These are phyloP conservation scores for Pyrenochaeta sp. DNA, from an alignment of 2,329 filamentous ascomycete species.

Conservation along the genomic window DNA sequence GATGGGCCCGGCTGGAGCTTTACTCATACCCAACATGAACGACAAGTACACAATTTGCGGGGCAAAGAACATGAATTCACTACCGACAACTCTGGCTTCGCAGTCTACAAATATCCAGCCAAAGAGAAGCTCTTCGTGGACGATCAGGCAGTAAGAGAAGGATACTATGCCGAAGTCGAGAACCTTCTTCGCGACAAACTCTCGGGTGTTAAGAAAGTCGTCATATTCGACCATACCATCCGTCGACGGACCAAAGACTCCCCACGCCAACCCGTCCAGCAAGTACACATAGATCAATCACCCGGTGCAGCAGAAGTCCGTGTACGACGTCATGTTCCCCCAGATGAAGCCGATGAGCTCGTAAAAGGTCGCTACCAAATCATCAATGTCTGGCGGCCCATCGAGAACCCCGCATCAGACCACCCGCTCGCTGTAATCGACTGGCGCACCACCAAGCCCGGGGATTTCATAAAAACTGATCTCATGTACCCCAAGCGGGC, in stretches of 20 bases:
- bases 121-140: conserved; percentile 64
- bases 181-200: conserved; percentile 62
- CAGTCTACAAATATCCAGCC: conserved; percentile 61
- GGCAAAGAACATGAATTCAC: conserved; percentile 56
- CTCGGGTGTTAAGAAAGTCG: conserved; percentile 64
- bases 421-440: conserved; percentile 74
- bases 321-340: conserved; percentile 66
- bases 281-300: conserved; percentile 77
- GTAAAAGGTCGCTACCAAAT: conserved; percentile 68
- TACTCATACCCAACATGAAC: conserved; percentile 54
- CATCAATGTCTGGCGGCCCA: conserved; percentile 76
- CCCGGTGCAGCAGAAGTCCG: conserved; percentile 66
- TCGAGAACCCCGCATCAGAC: conserved; percentile 68
- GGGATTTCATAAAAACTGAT: conserved; percentile 67
- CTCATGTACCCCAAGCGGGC: conserved; percentile 64
- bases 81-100: conserved; percentile 67
- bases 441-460: conserved; percentile 63
- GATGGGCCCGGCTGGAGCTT: conserved; percentile 67
- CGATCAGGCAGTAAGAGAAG: conserved; percentile 60
- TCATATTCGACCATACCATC: conserved; percentile 78
- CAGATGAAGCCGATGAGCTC: conserved; percentile 63
- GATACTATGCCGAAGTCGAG: conserved; percentile 70
- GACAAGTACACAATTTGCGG: conserved; percentile 64
- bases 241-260: conserved; percentile 62
- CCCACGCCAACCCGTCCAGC: conserved; percentile 70